These are phyloP conservation scores for Cyberlindnera galapagoensis DNA, from an alignment of 805 yeast species.

Conservation along the genomic window DNA sequence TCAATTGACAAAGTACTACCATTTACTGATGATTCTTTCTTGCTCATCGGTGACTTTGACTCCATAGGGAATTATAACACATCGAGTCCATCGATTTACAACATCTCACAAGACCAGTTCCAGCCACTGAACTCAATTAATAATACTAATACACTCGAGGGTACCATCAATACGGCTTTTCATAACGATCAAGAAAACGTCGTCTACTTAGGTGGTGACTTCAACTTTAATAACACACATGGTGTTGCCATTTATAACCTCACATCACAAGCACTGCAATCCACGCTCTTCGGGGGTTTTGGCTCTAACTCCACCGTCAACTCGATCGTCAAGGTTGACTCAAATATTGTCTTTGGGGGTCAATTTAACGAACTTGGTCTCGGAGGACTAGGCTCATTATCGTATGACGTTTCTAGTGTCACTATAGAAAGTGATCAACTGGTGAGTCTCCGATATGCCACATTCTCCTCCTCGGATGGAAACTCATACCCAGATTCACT, in stretches of 20 bases:
- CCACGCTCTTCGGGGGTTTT: conserved; percentile 74
- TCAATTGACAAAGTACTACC: conserved; percentile 22
- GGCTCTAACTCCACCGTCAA: conserved; percentile 50
- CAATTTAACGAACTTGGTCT: conserved; percentile 42
- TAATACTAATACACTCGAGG: conserved; percentile 21
- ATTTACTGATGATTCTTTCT: conserved; percentile 26
- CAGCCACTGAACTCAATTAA: conserved; percentile 22
- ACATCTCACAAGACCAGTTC: conserved; percentile 24
- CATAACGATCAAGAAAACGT: conserved; percentile 41
- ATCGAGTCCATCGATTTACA: conserved; percentile 28
- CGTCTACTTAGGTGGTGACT: conserved; percentile 78
- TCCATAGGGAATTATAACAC: conserved; percentile 19
- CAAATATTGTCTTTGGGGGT: conserved; percentile 76
- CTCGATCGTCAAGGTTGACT: conserved; percentile 48
- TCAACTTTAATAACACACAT: conserved; percentile 43
- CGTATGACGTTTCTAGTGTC: conserved; percentile 34
- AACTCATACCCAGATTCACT: conserved; percentile 22
- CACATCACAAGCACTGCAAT: conserved; percentile 31
- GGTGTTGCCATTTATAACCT: conserved; percentile 64
- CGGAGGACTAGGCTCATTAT: conserved; percentile 19
- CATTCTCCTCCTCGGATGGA: conserved; percentile 35
- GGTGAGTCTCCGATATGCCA: conserved; percentile 52
- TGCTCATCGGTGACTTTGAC: conserved; percentile 24
- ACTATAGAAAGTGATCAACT: conserved; percentile 51
- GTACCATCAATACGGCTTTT: conserved; percentile 37